A percentile compares a stretch with the other conserved stretches of the same genome.
Evolutionary conservation across 768 basidiomycete genomes (phyloP).

Genomic region (Hericium rajendrae): DNA sequence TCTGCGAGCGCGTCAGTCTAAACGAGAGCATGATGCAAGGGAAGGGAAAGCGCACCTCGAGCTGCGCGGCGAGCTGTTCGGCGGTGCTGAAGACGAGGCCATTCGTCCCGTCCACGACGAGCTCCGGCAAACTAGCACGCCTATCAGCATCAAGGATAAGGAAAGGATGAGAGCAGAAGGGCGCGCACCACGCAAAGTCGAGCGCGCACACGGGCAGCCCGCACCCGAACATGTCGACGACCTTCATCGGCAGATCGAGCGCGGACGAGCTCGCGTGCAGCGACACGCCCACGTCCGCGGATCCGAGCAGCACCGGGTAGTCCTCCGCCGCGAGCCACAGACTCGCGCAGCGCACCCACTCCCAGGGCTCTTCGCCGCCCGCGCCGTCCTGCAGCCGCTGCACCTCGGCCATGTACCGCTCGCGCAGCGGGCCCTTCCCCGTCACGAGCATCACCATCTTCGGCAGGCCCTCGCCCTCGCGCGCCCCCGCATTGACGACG

Average conservation of each 20-base stretch:
- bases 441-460: constrained; percentile 80
- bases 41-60: constrained; percentile 42
- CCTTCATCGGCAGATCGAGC: constrained; percentile 95
- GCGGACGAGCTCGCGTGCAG: constrained; percentile 87
- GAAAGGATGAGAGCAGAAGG: not conserved
- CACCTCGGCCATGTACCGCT: constrained; percentile 65
- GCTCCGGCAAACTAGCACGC: constrained; percentile 75
- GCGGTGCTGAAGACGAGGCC: constrained; percentile 71
- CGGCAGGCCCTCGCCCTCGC: constrained; percentile 34
- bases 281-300: constrained; percentile 86
- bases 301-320: constrained; percentile 85
- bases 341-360: constrained; percentile 68
- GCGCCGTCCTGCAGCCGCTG: constrained; percentile 39
- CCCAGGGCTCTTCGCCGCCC: constrained; percentile 37
- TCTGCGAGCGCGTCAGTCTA: not conserved
- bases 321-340: constrained; percentile 86
- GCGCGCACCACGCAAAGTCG: constrained; percentile 70
- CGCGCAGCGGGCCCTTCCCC: constrained; percentile 77
- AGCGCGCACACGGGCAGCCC: constrained; percentile 89
- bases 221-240: constrained; percentile 99
- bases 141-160: no score
- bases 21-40: not conserved
- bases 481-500: not conserved
- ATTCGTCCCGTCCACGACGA: constrained; percentile 78
- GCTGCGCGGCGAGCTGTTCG: constrained; percentile 55